Conservation (phyloP, 208 protist species). For the Leishmania amazonensis region DNA sequence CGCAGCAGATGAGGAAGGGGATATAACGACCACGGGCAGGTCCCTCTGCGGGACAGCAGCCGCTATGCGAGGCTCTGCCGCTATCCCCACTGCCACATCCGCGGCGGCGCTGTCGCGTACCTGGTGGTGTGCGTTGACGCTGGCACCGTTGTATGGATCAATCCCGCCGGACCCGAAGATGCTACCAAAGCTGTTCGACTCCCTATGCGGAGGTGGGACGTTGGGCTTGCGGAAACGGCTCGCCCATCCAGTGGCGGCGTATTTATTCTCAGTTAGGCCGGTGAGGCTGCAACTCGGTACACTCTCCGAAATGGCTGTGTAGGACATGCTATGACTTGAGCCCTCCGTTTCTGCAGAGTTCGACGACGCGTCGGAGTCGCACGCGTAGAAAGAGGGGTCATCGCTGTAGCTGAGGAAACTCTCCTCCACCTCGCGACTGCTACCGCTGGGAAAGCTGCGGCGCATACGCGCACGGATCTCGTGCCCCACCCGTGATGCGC, state of each 20-base stretch:
- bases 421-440: conserved; percentile 32
- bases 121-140: conserved; percentile 18
- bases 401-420: conserved; percentile 55
- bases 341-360: conserved; percentile 25
- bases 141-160: conserved; percentile 43
- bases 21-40: not conserved
- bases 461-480: conserved; percentile 10
- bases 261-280: conserved; percentile 37
- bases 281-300: conserved; percentile 79
- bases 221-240: conserved; percentile 22
- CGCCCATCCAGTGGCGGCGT: conserved; percentile 19
- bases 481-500: conserved; percentile 19
- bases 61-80: not conserved
- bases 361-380: conserved; percentile 34
- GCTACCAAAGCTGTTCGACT: conserved; percentile 44
- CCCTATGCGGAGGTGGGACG: conserved; percentile 11
- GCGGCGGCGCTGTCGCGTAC: conserved; percentile 8
- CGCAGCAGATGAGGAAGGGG: not conserved
- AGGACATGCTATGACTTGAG: conserved; percentile 39
- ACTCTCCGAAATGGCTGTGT: conserved; percentile 59
- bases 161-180: conserved; percentile 45
- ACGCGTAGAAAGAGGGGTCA: conserved; percentile 43
- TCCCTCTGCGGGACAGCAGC: conserved; percentile 6
- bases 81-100: not conserved
- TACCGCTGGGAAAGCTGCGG: conserved; percentile 29